Conservation (phyloP, 2,329 filamentous ascomycete species). For the Trichoderma koningii region DNA sequence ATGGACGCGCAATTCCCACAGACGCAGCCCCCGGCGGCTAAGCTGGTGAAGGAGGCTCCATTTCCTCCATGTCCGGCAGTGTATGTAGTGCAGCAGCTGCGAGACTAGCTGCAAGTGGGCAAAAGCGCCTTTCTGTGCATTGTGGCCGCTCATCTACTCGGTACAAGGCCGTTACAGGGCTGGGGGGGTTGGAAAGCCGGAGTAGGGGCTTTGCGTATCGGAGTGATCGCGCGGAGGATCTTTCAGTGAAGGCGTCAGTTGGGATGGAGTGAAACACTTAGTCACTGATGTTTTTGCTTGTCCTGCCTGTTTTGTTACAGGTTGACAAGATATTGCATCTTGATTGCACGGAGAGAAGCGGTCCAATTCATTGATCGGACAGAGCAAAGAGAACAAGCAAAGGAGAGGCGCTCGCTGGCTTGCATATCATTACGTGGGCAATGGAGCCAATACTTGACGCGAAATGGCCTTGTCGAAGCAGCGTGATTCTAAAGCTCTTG, state of each 20-base stretch:
- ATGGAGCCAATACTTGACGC: slow-evolving; percentile 16
- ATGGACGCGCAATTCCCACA: slow-evolving; percentile 6
- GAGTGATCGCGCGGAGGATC: background rate
- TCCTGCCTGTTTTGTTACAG: no score
- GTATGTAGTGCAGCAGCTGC: slow-evolving; percentile 1
- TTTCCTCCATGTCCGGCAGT: slow-evolving; percentile 9
- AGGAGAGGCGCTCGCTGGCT: background rate
- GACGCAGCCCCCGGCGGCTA: slow-evolving; percentile 10
- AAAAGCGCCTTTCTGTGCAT: slow-evolving; percentile 7
- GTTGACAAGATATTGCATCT: no score
- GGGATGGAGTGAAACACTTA: background rate
- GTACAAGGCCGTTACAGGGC: slow-evolving; percentile 9
- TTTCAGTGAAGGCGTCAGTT: background rate
- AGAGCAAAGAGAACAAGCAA: no score
- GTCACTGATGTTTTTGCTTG: no score
- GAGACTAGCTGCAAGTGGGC: slow-evolving; percentile 6
- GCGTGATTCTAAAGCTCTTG: slow-evolving; percentile 13
- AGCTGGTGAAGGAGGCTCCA: slow-evolving; percentile 7
- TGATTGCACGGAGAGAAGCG: no score
- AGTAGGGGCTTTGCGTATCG: background rate
- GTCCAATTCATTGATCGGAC: no score
- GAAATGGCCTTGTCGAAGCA: slow-evolving; percentile 4
- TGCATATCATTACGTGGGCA: slow-evolving; percentile 16
- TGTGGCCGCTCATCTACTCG: slow-evolving; percentile 18
- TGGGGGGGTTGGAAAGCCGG: background rate